Base-by-base conservation (phyloP, 805 yeast species). In the Sugiyamaella chiloensis region DNA sequence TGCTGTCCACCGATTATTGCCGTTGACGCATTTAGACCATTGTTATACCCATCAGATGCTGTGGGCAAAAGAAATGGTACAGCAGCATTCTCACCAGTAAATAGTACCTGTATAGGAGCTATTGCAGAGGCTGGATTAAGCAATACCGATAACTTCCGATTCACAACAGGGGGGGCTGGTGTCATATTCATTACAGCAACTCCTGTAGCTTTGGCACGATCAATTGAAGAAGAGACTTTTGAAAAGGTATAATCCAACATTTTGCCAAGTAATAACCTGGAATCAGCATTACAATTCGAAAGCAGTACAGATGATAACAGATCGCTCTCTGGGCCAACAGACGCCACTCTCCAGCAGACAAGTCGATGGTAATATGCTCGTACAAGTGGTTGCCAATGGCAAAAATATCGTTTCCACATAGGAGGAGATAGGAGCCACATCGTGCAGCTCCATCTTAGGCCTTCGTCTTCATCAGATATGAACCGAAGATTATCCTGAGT, bases 381-480 rank as follows among this genome's bases (percentile, higher is more conserved):
- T 20, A 86, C 81, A 14, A 87, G 63, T 2, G 95, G 89, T 58
- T 81, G 77, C 87, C 95, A 88, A 64, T 88, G 95, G 31, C 81
- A 75, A 58, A 87, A 80, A 51, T 76, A 77, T 41, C 71, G 67
- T 27, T 64, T 64, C 83, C 90, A 86, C 27, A 69, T 66, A 1
- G 60, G 55, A 3, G 68, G 60, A 2, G 77, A 71, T 5, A 83
- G 64, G 27, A 86, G 60, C 81, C 84, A 84, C 16, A 64, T 58
- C 3, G 79, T 67, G 44, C 81, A 64, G 55, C 76, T 76, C 57
- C 71, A 68, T 50, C 80, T 71, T 41, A 75, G 60, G 35, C 80
- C 67, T 48, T 70, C 72, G 27, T 40, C 32, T 9, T 45, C 40
- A n/a, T 53, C 50, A 12, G 34, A 26, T 21, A 48, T 45, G 20